phyloP scores from a whole-genome alignment of 768 basidiomycete genomes.

The Mycena vulgaris region DNA sequence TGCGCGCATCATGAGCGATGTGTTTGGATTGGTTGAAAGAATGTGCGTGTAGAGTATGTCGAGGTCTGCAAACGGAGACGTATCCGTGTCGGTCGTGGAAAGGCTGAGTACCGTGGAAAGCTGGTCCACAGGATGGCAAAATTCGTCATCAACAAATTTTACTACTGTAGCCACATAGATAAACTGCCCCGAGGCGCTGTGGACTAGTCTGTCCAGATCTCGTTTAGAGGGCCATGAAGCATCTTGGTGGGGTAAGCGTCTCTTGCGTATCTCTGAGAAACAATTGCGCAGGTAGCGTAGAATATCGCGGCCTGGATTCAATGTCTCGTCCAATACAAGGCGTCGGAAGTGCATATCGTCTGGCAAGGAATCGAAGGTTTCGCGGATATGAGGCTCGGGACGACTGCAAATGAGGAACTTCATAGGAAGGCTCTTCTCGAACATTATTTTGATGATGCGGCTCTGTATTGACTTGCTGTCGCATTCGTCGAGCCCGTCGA shows the following conservation, averaged over 20 bases:
- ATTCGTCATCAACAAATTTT: too few relatives aligned
- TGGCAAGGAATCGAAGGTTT: neutral
- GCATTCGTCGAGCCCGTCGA: conserved; percentile 16
- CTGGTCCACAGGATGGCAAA: too few relatives aligned
- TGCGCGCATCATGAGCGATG: too few relatives aligned
- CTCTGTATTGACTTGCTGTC: neutral
- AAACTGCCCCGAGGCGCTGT: too few relatives aligned
- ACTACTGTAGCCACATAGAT: too few relatives aligned
- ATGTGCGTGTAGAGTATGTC: too few relatives aligned
- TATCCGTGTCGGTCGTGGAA: too few relatives aligned
- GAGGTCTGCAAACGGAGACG: too few relatives aligned
- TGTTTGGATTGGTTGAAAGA: too few relatives aligned
- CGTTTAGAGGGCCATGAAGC: conserved; percentile 26
- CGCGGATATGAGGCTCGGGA: conserved; percentile 13
- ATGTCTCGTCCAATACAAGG: conserved; percentile 1
- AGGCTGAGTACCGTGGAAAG: too few relatives aligned
- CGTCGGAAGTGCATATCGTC: neutral
- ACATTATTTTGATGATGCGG: conserved; percentile 1
- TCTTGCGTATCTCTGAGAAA: neutral
- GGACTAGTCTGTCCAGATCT: conserved; percentile 31
- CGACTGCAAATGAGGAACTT: conserved; percentile 17
- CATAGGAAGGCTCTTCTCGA: neutral
- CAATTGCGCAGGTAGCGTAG: conserved; percentile 2
- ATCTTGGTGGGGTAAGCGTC: neutral
- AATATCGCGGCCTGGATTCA: conserved; percentile 1